These are phyloP conservation scores for Diophrys appendiculata DNA, from an alignment of 73 alveolate species.

Conservation along the genomic window DNA sequence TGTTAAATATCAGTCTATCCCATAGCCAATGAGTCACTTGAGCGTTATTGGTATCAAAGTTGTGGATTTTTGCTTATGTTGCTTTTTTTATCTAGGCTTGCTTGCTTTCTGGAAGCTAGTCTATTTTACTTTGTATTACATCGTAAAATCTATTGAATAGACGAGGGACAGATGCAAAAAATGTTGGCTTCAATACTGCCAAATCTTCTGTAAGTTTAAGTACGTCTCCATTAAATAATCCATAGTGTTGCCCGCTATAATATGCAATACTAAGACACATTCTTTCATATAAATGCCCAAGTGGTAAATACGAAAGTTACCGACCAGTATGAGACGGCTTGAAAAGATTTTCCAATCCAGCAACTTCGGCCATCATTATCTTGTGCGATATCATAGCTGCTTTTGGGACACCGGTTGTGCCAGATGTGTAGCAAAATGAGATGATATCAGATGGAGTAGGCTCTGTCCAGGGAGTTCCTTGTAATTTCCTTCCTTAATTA, in stretches of 20 bases:
- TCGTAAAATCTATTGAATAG: conserved; percentile 88
- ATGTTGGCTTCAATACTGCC: conserved; percentile 89
- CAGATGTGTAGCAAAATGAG: conserved; percentile 78
- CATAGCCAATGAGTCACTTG: conserved; percentile 64
- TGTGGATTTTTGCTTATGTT: conserved; percentile 29
- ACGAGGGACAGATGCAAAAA: conserved; percentile 97
- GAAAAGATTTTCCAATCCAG: conserved; percentile 1
- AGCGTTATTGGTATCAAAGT: conserved; percentile 50
- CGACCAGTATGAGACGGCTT: conserved; percentile 59
- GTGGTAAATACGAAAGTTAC: conserved; percentile 83
- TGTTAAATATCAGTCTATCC: conserved; percentile 82
- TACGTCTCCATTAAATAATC: conserved; percentile 89
- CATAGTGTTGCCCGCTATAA: conserved; percentile 16
- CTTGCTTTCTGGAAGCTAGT: neutral
- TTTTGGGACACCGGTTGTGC: conserved; percentile 81
- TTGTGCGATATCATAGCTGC: conserved; percentile 76
- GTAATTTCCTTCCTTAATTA: neutral
- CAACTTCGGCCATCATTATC: conserved; percentile 38
- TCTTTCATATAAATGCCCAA: conserved; percentile 91
- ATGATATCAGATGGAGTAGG: conserved; percentile 54
- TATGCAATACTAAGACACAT: conserved; percentile 31
- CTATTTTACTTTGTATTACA: conserved; percentile 70
- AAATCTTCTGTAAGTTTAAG: conserved; percentile 81
- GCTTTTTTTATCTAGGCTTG: neutral
- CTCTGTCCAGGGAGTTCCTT: conserved; percentile 10